A percentile compares a stretch with the other conserved stretches of the same genome.
These are phyloP conservation scores for Ulota crispa DNA, from an alignment of 225 moss, liverwort and hornwort genomes.

Conservation along the genomic window DNA sequence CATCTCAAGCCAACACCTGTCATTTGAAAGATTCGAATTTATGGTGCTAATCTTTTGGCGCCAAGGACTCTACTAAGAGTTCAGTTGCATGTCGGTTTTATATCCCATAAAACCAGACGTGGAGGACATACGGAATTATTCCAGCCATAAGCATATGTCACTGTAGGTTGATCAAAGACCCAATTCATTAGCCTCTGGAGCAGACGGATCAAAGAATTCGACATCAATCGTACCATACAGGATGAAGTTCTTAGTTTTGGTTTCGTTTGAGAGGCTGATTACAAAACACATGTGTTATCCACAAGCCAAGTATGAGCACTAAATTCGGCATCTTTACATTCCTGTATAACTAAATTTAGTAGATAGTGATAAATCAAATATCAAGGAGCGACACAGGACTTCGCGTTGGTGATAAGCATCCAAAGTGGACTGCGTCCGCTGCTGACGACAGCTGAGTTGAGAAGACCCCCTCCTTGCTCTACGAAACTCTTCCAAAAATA, in stretches of 20 bases:
- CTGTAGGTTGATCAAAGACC: not conserved
- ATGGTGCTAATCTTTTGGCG: not conserved
- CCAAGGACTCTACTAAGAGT: not conserved
- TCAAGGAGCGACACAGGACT: slow-evolving; percentile 25
- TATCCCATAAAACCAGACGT: not conserved
- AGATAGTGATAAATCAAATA: slow-evolving; percentile 5
- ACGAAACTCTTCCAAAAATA: slow-evolving; percentile 8
- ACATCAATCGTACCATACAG: not conserved
- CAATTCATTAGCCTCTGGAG: not conserved
- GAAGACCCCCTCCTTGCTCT: not conserved
- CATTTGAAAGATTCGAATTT: not conserved
- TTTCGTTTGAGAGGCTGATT: not conserved
- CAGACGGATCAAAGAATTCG: not conserved
- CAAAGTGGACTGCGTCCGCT: slow-evolving; percentile 20
- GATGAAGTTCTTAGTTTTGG: not conserved
- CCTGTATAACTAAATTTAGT: slow-evolving; percentile 3
- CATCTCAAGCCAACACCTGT: not conserved
- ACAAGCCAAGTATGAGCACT: not conserved
- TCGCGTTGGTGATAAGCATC: slow-evolving; percentile 27
- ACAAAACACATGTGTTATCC: not conserved
- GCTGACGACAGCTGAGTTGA: slow-evolving; percentile 24
- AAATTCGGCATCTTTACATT: slow-evolving; percentile 14
- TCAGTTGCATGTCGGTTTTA: not conserved
- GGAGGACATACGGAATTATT: not conserved
- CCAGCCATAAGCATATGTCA: not conserved